These are phyloP conservation scores for Arachis hypogaea DNA, from an alignment of 306 rosid genomes.

Conservation along the genomic window DNA sequence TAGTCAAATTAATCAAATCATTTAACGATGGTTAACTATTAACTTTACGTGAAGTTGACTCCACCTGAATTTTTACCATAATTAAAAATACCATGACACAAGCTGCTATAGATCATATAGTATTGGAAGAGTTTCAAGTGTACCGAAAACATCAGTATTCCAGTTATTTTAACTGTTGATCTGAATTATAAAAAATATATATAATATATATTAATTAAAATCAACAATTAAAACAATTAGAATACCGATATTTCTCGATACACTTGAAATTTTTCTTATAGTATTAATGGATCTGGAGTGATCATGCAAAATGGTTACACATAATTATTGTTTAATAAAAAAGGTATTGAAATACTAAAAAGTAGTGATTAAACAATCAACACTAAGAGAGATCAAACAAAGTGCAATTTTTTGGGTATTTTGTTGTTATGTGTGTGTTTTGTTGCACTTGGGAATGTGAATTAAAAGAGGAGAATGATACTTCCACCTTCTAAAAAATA, in stretches of 20 bases:
- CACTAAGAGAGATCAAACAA: slow-evolving; percentile 49
- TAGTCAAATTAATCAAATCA: too few species aligned
- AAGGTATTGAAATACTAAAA: slow-evolving; percentile 42
- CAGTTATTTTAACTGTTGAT: too few species aligned
- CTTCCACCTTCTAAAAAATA: too few species aligned
- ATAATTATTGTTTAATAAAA: slow-evolving; percentile 40
- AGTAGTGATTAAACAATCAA: slow-evolving; percentile 37
- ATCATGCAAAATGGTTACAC: slow-evolving; percentile 46
- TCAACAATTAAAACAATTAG: too few species aligned
- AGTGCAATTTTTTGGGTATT: slow-evolving; percentile 57
- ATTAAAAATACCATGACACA: slow-evolving; percentile 1
- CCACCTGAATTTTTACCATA: not conserved
- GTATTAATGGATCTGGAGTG: slow-evolving; percentile 42
- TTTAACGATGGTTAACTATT: too few species aligned
- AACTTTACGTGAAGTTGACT: too few species aligned
- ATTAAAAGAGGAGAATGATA: slow-evolving; percentile 33
- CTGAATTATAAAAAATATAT: too few species aligned
- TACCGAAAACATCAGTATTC: too few species aligned
- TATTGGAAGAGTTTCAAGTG: too few species aligned
- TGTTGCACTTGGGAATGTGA: slow-evolving; percentile 43
- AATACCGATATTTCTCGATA: too few species aligned
- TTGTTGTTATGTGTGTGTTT: slow-evolving; percentile 48
- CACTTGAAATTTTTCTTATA: not conserved
- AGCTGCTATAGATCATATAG: slow-evolving; percentile 37
- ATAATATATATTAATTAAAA: too few species aligned